Evolutionary conservation across 1,139 yeast genomes (phyloP).

Genomic region (Geotrichum aggregatum): DNA sequence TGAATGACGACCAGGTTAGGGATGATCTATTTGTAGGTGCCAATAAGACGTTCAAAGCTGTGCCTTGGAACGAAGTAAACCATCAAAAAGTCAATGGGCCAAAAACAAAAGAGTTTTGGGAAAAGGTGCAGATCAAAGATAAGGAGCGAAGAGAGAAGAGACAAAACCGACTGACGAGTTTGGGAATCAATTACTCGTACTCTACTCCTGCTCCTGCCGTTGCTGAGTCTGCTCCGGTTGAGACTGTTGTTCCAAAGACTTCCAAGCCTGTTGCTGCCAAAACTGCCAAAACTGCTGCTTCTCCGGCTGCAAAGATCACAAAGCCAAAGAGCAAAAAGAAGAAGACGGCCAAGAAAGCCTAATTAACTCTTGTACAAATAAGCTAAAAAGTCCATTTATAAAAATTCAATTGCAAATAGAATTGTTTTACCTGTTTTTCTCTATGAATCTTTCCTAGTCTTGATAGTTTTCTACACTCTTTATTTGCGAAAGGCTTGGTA

Average conservation of each 20-base stretch:
- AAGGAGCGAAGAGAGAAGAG: slow-evolving; percentile 45
- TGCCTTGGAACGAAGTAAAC: slow-evolving; percentile 60
- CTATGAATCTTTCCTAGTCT: not conserved
- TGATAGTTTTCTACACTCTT: not conserved
- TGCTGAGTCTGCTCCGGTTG: not conserved
- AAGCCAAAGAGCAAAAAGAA: slow-evolving; percentile 3
- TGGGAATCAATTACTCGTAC: slow-evolving; percentile 49
- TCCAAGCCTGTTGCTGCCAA: not conserved
- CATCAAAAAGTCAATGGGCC: slow-evolving; percentile 54
- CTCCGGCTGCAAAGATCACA: not conserved
- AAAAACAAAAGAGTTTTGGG: slow-evolving; percentile 58
- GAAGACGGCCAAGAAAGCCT: slow-evolving; percentile 1
- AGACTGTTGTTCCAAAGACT: not conserved
- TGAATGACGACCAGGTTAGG: slow-evolving; percentile 46
- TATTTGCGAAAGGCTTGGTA: too few species aligned
- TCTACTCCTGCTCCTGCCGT: slow-evolving; percentile 19
- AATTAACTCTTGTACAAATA: too few species aligned
- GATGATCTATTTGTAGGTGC: slow-evolving; percentile 53
- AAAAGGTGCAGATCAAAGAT: slow-evolving; percentile 51
- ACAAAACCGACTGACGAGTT: slow-evolving; percentile 47
- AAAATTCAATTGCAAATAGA: not conserved
- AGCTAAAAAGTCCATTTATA: not conserved
- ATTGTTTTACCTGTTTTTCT: not conserved
- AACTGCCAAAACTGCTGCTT: not conserved
- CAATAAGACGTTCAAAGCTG: slow-evolving; percentile 51